These are phyloP conservation scores for Cucumis hystrix DNA, from an alignment of 306 rosid genomes.

Conservation along the genomic window DNA sequence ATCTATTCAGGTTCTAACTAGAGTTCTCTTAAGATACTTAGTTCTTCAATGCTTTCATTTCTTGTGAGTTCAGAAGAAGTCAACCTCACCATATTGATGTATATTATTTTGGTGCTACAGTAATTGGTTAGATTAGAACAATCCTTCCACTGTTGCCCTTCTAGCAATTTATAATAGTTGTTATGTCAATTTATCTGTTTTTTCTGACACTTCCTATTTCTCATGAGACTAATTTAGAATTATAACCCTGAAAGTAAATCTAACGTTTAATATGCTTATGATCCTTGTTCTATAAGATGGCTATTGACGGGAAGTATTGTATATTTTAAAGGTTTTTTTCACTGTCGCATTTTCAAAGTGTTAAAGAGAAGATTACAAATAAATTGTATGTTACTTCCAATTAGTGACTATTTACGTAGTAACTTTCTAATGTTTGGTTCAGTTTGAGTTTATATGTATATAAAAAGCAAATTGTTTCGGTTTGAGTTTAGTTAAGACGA, in stretches of 20 bases:
- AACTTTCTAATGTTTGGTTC: background rate
- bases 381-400: background rate
- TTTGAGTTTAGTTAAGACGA: background rate
- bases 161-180: background rate
- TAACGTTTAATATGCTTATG: background rate
- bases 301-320: background rate
- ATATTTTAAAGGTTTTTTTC: background rate
- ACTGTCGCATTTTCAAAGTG: background rate
- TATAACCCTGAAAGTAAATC: background rate
- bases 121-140: background rate
- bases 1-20: constrained; percentile 52
- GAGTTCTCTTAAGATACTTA: background rate
- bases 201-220: background rate
- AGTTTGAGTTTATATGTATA: background rate
- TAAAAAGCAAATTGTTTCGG: background rate
- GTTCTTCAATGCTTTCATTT: background rate
- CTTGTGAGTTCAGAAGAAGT: background rate
- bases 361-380: background rate
- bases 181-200: background rate
- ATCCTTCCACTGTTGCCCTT: background rate
- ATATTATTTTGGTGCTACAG: background rate
- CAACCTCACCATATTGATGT: background rate
- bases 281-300: background rate
- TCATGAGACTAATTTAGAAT: background rate
- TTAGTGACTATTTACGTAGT: background rate